phyloP scores from a whole-genome alignment of 2,329 filamentous ascomycete genomes.

The Claviceps spartinae region DNA sequence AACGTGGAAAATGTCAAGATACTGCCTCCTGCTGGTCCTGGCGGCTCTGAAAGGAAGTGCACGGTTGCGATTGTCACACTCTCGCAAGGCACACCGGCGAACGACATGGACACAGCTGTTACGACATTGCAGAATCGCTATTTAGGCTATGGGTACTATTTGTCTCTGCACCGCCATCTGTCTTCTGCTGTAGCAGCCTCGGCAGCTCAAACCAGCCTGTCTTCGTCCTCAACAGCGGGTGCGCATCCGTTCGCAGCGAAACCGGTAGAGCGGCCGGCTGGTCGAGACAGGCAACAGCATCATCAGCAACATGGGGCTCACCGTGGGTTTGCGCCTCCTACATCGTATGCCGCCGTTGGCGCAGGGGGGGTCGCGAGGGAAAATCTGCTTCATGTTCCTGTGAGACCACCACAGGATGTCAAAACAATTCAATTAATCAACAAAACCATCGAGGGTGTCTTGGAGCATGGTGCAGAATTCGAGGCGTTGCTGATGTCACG shows the following conservation, averaged over 20 bases:
- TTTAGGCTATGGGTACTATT: conserved; percentile 69
- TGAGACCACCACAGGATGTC: conserved; percentile 64
- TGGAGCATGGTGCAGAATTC: conserved; percentile 73
- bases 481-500: conserved; percentile 86
- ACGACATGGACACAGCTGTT: conserved; percentile 70
- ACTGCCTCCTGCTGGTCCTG: conserved; percentile 32
- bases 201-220: conserved; percentile 1
- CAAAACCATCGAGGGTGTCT: conserved; percentile 66
- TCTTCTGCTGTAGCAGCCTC: conserved; percentile 47
- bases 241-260: conserved; percentile 70
- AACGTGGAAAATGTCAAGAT: conserved; percentile 63
- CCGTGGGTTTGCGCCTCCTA: conserved; percentile 62
- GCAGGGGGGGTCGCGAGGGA: conserved; percentile 31
- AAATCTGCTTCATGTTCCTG: conserved; percentile 50
- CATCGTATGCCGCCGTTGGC: conserved; percentile 42
- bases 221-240: conserved; percentile 25
- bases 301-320: conserved; percentile 31
- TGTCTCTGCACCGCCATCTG: conserved; percentile 68
- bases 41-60: conserved; percentile 51
- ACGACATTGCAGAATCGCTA: conserved; percentile 72
- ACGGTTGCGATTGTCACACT: conserved; percentile 69
- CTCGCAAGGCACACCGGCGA: conserved; percentile 65
- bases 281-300: conserved; percentile 18
- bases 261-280: conserved; percentile 34
- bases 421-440: conserved; percentile 74